Conservation (phyloP, 2,329 filamentous ascomycete genomes). For the Ascocoryne sarcoides region DNA sequence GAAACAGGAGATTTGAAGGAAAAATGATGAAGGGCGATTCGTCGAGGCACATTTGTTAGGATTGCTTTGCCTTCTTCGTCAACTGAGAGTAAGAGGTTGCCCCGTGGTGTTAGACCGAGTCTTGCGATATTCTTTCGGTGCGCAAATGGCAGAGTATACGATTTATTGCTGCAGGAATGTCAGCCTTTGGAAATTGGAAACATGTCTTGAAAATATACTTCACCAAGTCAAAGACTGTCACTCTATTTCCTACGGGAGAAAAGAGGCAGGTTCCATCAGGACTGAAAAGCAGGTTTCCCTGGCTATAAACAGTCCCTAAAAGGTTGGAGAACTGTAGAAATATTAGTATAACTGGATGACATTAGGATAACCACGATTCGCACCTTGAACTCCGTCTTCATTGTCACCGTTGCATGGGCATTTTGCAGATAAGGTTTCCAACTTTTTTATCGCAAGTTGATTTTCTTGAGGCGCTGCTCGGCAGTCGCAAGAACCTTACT, state of each 20-base stretch:
- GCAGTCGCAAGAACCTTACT: not conserved
- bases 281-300: conserved; percentile 94
- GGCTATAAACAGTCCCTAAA: conserved; percentile 94
- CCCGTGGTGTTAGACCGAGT: conserved; percentile 79
- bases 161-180: conserved; percentile 59
- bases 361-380: conserved; percentile 7
- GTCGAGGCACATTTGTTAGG: conserved; percentile 78
- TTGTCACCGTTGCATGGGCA: conserved; percentile 38
- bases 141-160: conserved; percentile 77
- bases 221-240: conserved; percentile 91
- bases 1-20: conserved; percentile 82
- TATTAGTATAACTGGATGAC: not conserved
- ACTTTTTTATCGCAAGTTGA: too few relatives aligned
- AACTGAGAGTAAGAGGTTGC: conserved; percentile 84
- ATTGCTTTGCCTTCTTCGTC: conserved; percentile 94
- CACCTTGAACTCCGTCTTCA: conserved; percentile 99
- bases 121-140: conserved; percentile 90
- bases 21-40: conserved; percentile 86
- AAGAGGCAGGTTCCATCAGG: conserved; percentile 93
- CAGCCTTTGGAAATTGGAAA: conserved; percentile 2
- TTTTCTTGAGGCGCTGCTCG: conserved; percentile 1
- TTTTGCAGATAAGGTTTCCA: conserved; percentile 7
- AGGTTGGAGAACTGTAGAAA: conserved; percentile 85
- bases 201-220: conserved; percentile 47
- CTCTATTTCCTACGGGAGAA: conserved; percentile 91